phyloP scores from a whole-genome alignment of 495 filamentous ascomycete genomes.

The Daldinia vernicosa region DNA sequence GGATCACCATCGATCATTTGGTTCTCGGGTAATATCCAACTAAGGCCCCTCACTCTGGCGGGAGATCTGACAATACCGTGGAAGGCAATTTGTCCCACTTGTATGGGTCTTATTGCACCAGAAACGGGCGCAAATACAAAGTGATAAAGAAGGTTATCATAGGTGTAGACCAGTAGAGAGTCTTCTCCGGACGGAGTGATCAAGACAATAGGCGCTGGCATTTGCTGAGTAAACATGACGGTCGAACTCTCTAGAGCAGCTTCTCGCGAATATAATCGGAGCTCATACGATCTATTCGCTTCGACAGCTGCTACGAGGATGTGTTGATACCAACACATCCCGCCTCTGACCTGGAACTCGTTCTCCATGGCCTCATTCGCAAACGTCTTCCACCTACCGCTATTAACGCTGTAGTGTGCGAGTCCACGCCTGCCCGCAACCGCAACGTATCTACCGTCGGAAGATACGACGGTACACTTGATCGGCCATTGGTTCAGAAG shows the following conservation, averaged over 20 bases:
- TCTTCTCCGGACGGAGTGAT: conserved; percentile 90
- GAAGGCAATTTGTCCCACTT: conserved; percentile 95
- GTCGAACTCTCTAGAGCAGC: conserved; percentile 75
- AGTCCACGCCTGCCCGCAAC: conserved; percentile 91
- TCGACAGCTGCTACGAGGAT: conserved; percentile 95
- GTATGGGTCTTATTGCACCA: conserved; percentile 76
- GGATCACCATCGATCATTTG: conserved; percentile 93
- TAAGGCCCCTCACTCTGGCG: conserved; percentile 88
- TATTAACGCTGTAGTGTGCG: conserved; percentile 94
- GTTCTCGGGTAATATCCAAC: conserved; percentile 93
- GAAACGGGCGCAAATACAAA: conserved; percentile 82
- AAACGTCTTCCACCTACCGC: conserved; percentile 96
- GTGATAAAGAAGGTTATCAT: conserved; percentile 95
- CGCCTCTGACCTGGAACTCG: conserved; percentile 89
- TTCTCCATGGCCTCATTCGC: conserved; percentile 82
- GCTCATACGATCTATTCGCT: conserved; percentile 79
- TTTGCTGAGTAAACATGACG: conserved; percentile 75
- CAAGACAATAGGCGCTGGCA: conserved; percentile 85
- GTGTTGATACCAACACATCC: conserved; percentile 99
- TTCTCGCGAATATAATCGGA: conserved; percentile 93
- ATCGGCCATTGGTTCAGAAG: conserved; percentile 93
- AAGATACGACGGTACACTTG: conserved; percentile 80
- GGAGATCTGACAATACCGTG: conserved; percentile 96
- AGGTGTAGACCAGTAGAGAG: conserved; percentile 94
- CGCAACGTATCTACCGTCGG: conserved; percentile 93